Percentiles rank a stretch among this genome's conserved stretches.
Conservation (phyloP, 768 basidiomycete genomes). For the Naganishia onofrii region DNA sequence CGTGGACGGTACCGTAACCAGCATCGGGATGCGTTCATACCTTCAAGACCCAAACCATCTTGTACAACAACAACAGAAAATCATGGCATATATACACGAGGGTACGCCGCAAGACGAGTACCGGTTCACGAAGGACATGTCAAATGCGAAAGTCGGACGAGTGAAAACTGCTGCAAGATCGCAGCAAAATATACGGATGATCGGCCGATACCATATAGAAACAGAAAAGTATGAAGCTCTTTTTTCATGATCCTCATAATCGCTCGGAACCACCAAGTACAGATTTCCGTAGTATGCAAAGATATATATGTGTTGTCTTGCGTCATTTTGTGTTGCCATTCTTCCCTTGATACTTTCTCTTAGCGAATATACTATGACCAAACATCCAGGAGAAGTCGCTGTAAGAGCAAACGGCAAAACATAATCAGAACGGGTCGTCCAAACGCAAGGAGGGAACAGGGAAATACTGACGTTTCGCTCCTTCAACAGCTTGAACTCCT, state of each 20-base stretch:
- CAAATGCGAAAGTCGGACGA: neutral
- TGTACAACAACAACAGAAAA: neutral
- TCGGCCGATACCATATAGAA: too few species aligned
- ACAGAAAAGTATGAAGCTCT: neutral
- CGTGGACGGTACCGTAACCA: neutral
- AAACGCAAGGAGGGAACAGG: neutral
- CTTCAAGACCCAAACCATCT: neutral
- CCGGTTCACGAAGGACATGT: neutral
- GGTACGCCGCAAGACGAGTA: neutral
- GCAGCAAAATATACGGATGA: too few species aligned
- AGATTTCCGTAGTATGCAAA: neutral
- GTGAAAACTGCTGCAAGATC: too few species aligned
- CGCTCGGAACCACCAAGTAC: neutral
- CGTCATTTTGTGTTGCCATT: neutral
- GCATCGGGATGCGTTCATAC: neutral
- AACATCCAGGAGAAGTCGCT: conserved; percentile 34
- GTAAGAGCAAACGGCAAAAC: neutral
- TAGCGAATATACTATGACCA: conserved; percentile 31
- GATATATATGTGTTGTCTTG: neutral
- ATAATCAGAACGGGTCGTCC: neutral
- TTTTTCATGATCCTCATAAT: neutral
- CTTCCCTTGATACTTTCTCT: neutral
- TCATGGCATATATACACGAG: neutral
- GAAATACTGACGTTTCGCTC: conserved; percentile 57
- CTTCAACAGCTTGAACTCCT: conserved; percentile 91